phyloP scores from a whole-genome alignment of 2,329 filamentous ascomycete species.

The Pseudopithomyces chartarum region DNA sequence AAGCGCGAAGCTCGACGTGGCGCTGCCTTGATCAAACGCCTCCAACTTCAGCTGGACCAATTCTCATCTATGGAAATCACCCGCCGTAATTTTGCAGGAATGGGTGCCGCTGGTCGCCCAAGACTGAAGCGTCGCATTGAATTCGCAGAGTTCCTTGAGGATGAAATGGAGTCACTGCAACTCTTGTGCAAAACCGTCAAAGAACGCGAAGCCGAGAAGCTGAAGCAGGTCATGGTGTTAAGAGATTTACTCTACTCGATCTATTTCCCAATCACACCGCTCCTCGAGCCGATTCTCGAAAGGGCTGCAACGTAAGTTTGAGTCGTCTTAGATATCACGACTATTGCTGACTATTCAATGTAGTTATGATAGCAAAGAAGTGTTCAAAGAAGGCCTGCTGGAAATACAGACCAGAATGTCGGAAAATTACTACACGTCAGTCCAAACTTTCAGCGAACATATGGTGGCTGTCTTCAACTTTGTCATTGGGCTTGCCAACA shows the following conservation, averaged over 20 bases:
- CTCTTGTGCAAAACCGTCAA: slow-evolving; percentile 72
- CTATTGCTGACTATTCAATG: neutral
- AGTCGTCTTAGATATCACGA: slow-evolving; percentile 14
- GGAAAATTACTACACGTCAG: slow-evolving; percentile 63
- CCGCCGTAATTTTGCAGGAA: slow-evolving; percentile 89
- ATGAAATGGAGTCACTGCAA: slow-evolving; percentile 78
- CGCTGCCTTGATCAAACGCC: slow-evolving; percentile 86
- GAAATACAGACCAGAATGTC: slow-evolving; percentile 59
- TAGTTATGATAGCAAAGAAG: slow-evolving; percentile 54
- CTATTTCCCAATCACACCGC: slow-evolving; percentile 84
- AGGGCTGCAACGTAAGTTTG: slow-evolving; percentile 79
- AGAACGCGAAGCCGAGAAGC: slow-evolving; percentile 75
- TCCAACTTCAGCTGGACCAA: slow-evolving; percentile 93
- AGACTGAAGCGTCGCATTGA: slow-evolving; percentile 82
- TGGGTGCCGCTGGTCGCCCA: slow-evolving; percentile 82
- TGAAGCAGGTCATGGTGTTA: slow-evolving; percentile 77
- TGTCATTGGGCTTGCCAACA: slow-evolving; percentile 56
- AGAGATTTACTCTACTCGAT: slow-evolving; percentile 82
- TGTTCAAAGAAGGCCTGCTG: slow-evolving; percentile 61
- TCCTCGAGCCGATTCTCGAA: slow-evolving; percentile 78
- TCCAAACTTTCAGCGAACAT: slow-evolving; percentile 64
- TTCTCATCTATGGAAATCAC: slow-evolving; percentile 98
- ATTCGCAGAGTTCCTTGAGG: slow-evolving; percentile 77
- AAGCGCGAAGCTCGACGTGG: slow-evolving; percentile 93
- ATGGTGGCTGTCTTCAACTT: slow-evolving; percentile 61